Evolutionary conservation across 2,329 filamentous ascomycete species (phyloP).

Genomic region (Macrophomina phaseolina): DNA sequence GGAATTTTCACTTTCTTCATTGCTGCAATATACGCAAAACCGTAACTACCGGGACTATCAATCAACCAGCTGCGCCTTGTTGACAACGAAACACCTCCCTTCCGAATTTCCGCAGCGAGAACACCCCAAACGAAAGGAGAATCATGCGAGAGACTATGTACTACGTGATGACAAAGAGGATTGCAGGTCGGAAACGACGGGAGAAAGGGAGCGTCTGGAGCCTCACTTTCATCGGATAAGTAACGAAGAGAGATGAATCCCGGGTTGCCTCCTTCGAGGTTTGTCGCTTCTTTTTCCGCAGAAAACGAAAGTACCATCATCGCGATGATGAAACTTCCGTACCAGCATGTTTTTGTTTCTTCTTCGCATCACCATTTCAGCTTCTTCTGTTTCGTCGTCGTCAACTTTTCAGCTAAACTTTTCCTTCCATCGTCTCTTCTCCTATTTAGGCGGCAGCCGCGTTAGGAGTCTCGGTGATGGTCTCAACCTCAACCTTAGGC

Average conservation of each 20-base stretch:
- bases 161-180: slow-evolving; percentile 4
- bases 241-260: slow-evolving; percentile 3
- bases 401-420: background rate
- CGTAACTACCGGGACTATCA: slow-evolving; percentile 11
- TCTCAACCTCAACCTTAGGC: slow-evolving; percentile 68
- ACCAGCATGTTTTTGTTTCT: background rate
- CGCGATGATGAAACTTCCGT: background rate
- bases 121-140: slow-evolving; percentile 15
- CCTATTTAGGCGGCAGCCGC: slow-evolving; percentile 13
- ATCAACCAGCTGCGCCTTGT: slow-evolving; percentile 14
- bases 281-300: slow-evolving; percentile 1
- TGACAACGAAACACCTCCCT: background rate
- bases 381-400: background rate
- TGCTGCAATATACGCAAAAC: background rate
- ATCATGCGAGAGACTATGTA: slow-evolving; percentile 13
- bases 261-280: background rate
- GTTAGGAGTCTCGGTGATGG: slow-evolving; percentile 44
- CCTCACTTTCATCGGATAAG: background rate
- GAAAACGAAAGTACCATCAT: slow-evolving; percentile 5
- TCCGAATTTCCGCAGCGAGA: background rate
- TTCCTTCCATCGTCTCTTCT: too few relatives aligned
- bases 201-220: background rate
- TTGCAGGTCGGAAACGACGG: background rate
- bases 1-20: slow-evolving; percentile 22
- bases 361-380: background rate